Percentiles rank a stretch among this genome's conserved stretches.
Evolutionary conservation across 2,329 filamentous ascomycete genomes (phyloP).

Genomic region (Alternaria atra): DNA sequence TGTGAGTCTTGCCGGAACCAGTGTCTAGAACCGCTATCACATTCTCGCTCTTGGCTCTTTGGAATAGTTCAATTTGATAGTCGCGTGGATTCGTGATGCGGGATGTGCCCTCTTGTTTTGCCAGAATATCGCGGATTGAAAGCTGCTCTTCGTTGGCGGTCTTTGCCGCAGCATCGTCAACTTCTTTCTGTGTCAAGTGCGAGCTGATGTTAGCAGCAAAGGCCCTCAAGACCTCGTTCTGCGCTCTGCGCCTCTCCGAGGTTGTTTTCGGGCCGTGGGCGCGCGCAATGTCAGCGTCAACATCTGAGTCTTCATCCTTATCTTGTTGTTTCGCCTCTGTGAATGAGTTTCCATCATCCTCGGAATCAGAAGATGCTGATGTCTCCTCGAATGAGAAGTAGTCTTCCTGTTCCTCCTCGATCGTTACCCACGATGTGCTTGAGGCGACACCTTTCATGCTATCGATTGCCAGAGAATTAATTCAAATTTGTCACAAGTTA

Average conservation of each 20-base stretch:
- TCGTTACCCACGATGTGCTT: conserved; percentile 30
- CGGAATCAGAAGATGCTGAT: conserved; percentile 10
- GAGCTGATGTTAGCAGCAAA: conserved; percentile 57
- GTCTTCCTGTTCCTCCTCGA: conserved; percentile 31
- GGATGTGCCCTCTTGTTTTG: conserved; percentile 59
- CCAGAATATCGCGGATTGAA: conserved; percentile 63
- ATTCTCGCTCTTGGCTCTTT: conserved; percentile 83
- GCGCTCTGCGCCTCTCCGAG: conserved; percentile 51
- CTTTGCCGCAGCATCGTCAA: conserved; percentile 46
- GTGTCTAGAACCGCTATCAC: conserved; percentile 94
- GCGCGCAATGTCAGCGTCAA: conserved; percentile 34
- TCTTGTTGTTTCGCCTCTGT: not conserved
- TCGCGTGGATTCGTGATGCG: conserved; percentile 84
- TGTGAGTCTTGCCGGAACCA: conserved; percentile 96
- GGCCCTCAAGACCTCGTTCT: conserved; percentile 54
- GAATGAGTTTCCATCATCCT: conserved; percentile 2
- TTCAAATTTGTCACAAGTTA: not conserved
- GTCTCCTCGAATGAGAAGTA: conserved; percentile 22
- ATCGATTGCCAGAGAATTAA: too few species aligned
- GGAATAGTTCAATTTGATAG: conserved; percentile 92
- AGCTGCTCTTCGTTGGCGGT: conserved; percentile 57
- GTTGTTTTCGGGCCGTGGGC: conserved; percentile 37
- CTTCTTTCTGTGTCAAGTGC: conserved; percentile 52
- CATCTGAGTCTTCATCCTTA: conserved; percentile 33
- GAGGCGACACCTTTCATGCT: not conserved